Evolutionary conservation across 148 eudicot species (phyloP).

Genomic region (Rhododendron kiyosumense): DNA sequence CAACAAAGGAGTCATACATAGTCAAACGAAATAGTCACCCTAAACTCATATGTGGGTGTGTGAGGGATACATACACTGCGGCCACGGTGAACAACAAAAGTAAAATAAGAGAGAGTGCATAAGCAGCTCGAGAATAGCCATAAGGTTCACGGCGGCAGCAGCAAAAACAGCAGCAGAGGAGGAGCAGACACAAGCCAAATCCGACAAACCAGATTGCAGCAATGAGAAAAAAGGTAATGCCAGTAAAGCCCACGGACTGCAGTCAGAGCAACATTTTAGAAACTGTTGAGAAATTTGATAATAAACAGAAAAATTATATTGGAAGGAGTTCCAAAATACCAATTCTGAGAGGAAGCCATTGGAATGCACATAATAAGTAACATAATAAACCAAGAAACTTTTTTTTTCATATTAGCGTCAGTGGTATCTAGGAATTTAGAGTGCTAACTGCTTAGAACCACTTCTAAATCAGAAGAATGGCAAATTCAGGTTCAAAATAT

Average conservation of each 20-base stretch:
- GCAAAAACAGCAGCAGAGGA: constrained; percentile 32
- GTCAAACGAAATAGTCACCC: not conserved
- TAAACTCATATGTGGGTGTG: not conserved
- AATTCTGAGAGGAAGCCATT: not conserved
- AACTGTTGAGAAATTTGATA: not conserved
- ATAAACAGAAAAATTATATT: not conserved
- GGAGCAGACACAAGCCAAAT: constrained; percentile 33
- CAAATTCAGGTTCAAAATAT: not conserved
- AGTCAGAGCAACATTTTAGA: constrained; percentile 9
- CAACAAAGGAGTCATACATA: not conserved
- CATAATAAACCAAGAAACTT: not conserved
- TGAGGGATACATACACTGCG: constrained; percentile 29
- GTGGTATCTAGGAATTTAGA: not conserved
- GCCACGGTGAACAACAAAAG: constrained; percentile 33
- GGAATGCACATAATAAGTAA: not conserved
- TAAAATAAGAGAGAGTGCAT: constrained; percentile 34
- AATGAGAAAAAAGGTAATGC: constrained; percentile 24
- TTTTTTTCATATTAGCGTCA: too few relatives aligned
- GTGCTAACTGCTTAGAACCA: not conserved
- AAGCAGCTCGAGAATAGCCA: constrained; percentile 37
- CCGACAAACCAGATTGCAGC: constrained; percentile 42
- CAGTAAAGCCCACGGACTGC: constrained; percentile 49
- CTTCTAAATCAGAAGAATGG: not conserved
- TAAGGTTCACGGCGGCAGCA: constrained; percentile 27
- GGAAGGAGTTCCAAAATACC: not conserved